These are phyloP conservation scores for Aspergillus cavernicola DNA, from an alignment of 495 filamentous ascomycete genomes.

Conservation along the genomic window DNA sequence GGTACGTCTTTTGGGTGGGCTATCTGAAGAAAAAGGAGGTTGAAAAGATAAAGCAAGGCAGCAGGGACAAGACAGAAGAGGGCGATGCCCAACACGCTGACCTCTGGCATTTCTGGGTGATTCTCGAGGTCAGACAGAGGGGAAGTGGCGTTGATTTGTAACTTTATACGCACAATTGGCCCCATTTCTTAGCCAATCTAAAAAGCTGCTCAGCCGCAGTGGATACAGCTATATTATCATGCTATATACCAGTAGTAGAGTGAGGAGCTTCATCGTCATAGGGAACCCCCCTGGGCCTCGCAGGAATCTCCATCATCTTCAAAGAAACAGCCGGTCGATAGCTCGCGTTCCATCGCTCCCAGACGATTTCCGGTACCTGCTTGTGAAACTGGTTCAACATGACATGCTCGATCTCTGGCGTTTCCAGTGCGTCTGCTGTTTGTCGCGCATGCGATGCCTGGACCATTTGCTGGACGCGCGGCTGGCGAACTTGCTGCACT, in stretches of 20 bases:
- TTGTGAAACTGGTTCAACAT: constrained; percentile 10
- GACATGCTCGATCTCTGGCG: constrained; percentile 8
- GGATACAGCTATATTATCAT: too few relatives aligned
- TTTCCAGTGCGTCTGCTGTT: constrained; percentile 9
- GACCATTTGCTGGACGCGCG: not conserved
- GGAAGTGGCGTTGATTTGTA: too few relatives aligned
- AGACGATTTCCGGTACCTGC: not conserved
- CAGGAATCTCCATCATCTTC: not conserved
- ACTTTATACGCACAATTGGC: too few relatives aligned
- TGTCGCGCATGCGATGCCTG: constrained; percentile 5
- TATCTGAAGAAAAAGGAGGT: not conserved
- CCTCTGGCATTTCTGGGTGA: not conserved
- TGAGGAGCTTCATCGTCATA: constrained; percentile 4
- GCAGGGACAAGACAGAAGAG: not conserved
- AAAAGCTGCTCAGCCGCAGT: too few relatives aligned
- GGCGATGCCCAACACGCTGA: not conserved
- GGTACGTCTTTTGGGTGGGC: not conserved
- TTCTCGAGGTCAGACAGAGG: too few relatives aligned
- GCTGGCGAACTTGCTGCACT: not conserved
- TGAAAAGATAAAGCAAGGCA: not conserved
- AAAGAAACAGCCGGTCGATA: not conserved
- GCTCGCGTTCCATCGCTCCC: not conserved
- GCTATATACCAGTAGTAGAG: too few relatives aligned
- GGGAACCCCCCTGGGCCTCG: not conserved
- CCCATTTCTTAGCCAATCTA: too few relatives aligned